phyloP scores from a whole-genome alignment of 495 filamentous ascomycete genomes.

The Annulohypoxylon maeteangense region DNA sequence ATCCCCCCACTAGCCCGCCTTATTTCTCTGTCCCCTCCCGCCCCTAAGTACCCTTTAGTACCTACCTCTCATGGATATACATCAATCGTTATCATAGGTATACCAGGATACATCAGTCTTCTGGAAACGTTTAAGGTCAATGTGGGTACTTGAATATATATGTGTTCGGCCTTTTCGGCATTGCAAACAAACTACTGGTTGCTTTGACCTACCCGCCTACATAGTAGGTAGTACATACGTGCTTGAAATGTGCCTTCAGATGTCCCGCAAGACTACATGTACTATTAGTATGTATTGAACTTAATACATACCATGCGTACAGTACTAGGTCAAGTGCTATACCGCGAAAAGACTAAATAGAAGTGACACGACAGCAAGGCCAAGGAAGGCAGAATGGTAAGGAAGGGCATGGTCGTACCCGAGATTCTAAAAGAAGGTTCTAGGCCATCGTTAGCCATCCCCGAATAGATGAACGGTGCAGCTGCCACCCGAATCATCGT shows the following conservation, averaged over 20 bases:
- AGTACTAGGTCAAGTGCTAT: conserved; percentile 30
- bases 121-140: neutral
- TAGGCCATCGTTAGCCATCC: conserved; percentile 31
- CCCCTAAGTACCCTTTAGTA: conserved; percentile 6
- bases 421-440: conserved; percentile 36
- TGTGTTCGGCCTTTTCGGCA: conserved; percentile 36
- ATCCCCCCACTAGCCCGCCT: conserved; percentile 39
- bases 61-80: neutral
- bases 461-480: conserved; percentile 42
- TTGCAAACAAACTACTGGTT: conserved; percentile 6
- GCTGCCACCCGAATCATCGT: conserved; percentile 40
- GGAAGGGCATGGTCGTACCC: conserved; percentile 24
- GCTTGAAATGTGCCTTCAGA: neutral
- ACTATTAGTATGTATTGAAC: neutral
- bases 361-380: conserved; percentile 42
- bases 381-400: conserved; percentile 14
- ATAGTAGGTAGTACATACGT: neutral
- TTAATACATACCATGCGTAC: too few relatives aligned
- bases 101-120: neutral
- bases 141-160: neutral
- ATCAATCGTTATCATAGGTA: neutral
- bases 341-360: conserved; percentile 27
- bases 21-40: conserved; percentile 7
- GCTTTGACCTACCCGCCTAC: conserved; percentile 3
- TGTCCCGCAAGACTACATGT: neutral